Base-by-base conservation (phyloP, 345 rosid species). In the Lepidium aucheri region DNA sequence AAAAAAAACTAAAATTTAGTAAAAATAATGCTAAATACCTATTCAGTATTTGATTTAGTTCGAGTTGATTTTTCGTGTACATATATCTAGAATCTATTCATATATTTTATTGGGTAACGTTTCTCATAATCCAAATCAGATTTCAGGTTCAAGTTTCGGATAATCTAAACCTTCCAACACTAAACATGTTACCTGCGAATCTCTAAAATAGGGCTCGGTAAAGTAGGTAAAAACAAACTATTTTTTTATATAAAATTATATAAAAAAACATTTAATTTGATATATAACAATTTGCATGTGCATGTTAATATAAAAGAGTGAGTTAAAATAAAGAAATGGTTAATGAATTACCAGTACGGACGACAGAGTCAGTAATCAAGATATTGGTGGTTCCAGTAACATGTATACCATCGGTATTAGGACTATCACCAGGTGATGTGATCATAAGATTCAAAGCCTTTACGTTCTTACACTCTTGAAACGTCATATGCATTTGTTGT, bases 361-460 rank as follows among this genome's bases (percentile, higher is more conserved):
- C 83, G 63, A 81, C 63, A 33, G 80, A 81, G 35, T 85, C 81
- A 41, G 54, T 56, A 26, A 94, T 90, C 8, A 74, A 74, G 63
- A 94, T 77, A 70, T 84, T 84, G n/a, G 73, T 75, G 35, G 96
- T 81, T 38, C 65, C 83, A 1, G 81, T 77, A 40, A 94, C 88
- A 59, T 93, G 97, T 66, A 93, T 86, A 0, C 98, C 98, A 51
- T 93, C 98, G 0, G 98, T 93, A 69, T 94, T 94, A 8, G 96
- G 99, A 70, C 99, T 94, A 4, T 80, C 43, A 7, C 59, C 85
- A 0, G 99, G 97, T 16, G 97, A 84, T 8, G 57, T 74, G 16
- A 93, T 83, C 33, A 47, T 22, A 40, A 93, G 83, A 49, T 83
- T 76, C 59, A 67, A 63, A 18, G 83, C 94, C 47, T 65, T 72